Evolutionary conservation across 2,329 filamentous ascomycete genomes (phyloP).

Genomic region (Aspergillus ochraceus): DNA sequence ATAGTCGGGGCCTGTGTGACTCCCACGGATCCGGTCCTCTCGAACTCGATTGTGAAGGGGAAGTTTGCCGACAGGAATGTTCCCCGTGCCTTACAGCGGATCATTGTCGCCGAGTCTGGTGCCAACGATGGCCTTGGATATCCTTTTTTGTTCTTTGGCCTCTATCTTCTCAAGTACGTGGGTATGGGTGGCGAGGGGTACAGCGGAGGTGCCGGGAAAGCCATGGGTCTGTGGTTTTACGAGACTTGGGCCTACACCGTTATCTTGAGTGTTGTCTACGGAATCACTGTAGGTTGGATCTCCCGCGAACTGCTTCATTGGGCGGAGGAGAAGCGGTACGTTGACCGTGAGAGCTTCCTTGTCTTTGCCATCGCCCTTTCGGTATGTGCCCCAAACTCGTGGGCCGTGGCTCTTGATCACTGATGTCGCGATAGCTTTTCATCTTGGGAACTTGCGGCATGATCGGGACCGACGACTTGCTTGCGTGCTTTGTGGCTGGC

Average conservation of each 20-base stretch:
- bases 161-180: constrained; percentile 79
- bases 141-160: constrained; percentile 79
- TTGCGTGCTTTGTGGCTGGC: constrained; percentile 89
- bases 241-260: constrained; percentile 86
- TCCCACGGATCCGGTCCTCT: constrained; percentile 84
- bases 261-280: constrained; percentile 74
- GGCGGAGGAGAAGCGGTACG: constrained; percentile 76
- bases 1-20: constrained; percentile 85
- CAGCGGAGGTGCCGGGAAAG: constrained; percentile 61
- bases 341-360: constrained; percentile 84
- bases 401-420: constrained; percentile 10
- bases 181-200: constrained; percentile 58
- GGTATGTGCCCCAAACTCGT: constrained; percentile 44
- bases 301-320: constrained; percentile 81
- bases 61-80: constrained; percentile 92
- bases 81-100: constrained; percentile 75
- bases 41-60: constrained; percentile 88
- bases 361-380: constrained; percentile 83
- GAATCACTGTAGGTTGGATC: constrained; percentile 73
- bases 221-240: constrained; percentile 78
- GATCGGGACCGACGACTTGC: constrained; percentile 83
- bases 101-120: constrained; percentile 79
- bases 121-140: constrained; percentile 89
- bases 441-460: constrained; percentile 84
- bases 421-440: constrained; percentile 58